Evolutionary conservation across 108 stramenopile species (phyloP), one percentile per base, ranked within the genome.

Genomic region (Aurantiochytrium sp.): DNA sequence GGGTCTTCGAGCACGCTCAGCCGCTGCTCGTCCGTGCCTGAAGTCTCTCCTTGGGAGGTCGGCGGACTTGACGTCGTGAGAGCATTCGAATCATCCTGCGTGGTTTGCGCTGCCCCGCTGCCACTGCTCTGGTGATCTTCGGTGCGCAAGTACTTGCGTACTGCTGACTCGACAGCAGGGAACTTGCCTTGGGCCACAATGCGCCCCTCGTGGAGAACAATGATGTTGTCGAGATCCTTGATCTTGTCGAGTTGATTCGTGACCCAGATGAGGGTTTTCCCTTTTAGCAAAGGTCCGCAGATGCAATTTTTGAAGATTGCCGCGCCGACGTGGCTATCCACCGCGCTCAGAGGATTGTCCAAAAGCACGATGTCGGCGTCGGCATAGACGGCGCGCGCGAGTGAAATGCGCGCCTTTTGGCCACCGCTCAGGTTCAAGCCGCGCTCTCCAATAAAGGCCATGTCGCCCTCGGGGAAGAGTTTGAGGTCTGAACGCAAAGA

Each of bases 381-480:
- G 2, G 95, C 87, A 88, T 97, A 97, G 5, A 96, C 96, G n/a
- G 96, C 96, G 5, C 97, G 92, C 16, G 96, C 96, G 18, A 90
- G 73, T 18, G 49, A 35, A 4, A 92, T 42, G 19, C 90, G 91
- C 0, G 97, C 97, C 90, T 97, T 97, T 90, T 98, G 98, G 0
- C 98, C 98, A 28, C 98, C 97, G 42, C 90, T 91, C 3, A 97
- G 90, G 88, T 97, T 98, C 89, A 97, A 96, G 5, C 98, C 97
- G 59, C 96, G 93, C 89, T 96, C 95, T 3, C 96, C 97, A 64
- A 99, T 98, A 92, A 98, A 98, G 19, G 98, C 98, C 95, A 91
- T 88, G 76, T 98, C 98, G 8, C 99, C 99, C 5, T 96, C 97
- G 5, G 97, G 97, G 18, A 98, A 89, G 18, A 96, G 91, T 8